Percentiles rank a stretch among this genome's conserved stretches.
These are phyloP conservation scores for Plasmodium ovale DNA, from an alignment of 169 alveolate species.

Conservation along the genomic window DNA sequence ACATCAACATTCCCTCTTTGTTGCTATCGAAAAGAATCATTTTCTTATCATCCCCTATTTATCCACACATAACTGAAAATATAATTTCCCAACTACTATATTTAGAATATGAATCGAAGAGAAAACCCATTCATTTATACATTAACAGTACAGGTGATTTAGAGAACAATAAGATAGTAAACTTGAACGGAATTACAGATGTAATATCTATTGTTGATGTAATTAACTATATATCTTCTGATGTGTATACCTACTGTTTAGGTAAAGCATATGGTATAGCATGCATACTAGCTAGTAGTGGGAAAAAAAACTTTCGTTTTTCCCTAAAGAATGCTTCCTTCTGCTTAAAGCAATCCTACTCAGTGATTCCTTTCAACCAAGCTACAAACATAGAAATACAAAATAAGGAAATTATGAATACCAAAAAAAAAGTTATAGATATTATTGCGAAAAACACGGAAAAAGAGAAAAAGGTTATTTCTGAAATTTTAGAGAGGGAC, in stretches of 20 bases:
- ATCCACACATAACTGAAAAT: slow-evolving; percentile 80
- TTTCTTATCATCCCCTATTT: slow-evolving; percentile 82
- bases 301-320: slow-evolving; percentile 82
- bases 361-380: slow-evolving; percentile 79
- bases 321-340: slow-evolving; percentile 81
- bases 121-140: slow-evolving; percentile 83
- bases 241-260: slow-evolving; percentile 35
- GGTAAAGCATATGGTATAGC: slow-evolving; percentile 84
- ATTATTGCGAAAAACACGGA: slow-evolving; percentile 78
- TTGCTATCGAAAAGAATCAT: slow-evolving; percentile 81
- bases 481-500: slow-evolving; percentile 47
- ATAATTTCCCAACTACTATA: slow-evolving; percentile 81
- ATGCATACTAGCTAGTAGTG: slow-evolving; percentile 81
- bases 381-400: slow-evolving; percentile 83
- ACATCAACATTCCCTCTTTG: slow-evolving; percentile 75
- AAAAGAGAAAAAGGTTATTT: slow-evolving; percentile 50
- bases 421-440: slow-evolving; percentile 75
- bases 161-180: slow-evolving; percentile 74
- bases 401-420: slow-evolving; percentile 81
- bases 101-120: slow-evolving; percentile 81
- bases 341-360: slow-evolving; percentile 79
- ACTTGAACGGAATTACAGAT: slow-evolving; percentile 77
- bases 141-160: slow-evolving; percentile 79
- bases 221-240: slow-evolving; percentile 76
- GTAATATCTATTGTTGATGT: slow-evolving; percentile 84